Evolutionary conservation across 768 basidiomycete genomes (phyloP).

Genomic region (Lyophyllum shimeji): DNA sequence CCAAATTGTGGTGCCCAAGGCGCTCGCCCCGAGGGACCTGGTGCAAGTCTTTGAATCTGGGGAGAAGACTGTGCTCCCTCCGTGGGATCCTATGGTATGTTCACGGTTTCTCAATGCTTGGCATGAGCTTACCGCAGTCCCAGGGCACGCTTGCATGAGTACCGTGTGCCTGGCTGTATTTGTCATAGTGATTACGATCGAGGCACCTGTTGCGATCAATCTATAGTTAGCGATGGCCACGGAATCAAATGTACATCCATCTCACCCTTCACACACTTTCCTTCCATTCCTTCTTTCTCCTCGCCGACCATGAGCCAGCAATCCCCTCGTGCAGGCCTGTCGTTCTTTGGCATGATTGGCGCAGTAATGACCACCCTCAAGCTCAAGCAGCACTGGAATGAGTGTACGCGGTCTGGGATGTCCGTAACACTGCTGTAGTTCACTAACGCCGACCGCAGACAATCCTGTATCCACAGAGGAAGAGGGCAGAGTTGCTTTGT

Average conservation of each 20-base stretch:
- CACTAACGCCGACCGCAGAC: slow-evolving; percentile 28
- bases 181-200: not conserved
- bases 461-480: slow-evolving; percentile 41
- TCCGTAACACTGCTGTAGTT: not conserved
- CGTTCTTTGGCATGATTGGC: slow-evolving; percentile 44
- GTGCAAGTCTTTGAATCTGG: slow-evolving; percentile 75
- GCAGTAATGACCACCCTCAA: slow-evolving; percentile 45
- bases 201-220: not conserved
- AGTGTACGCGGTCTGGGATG: slow-evolving; percentile 35
- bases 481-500: slow-evolving; percentile 35
- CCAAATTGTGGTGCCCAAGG: slow-evolving; percentile 87
- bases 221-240: not conserved
- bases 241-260: not conserved
- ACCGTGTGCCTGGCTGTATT: not conserved
- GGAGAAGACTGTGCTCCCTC: slow-evolving; percentile 66
- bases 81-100: slow-evolving; percentile 90
- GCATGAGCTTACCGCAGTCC: too few species aligned
- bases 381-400: slow-evolving; percentile 45
- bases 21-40: slow-evolving; percentile 77
- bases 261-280: not conserved
- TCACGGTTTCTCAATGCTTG: not conserved
- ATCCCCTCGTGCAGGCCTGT: slow-evolving; percentile 17
- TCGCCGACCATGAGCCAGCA: slow-evolving; percentile 14
- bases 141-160: slow-evolving; percentile 22
- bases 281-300: slow-evolving; percentile 4